Evolutionary conservation across 2,329 filamentous ascomycete species (phyloP), one percentile per base, ranked within the genome.

Genomic region (Scortechinia acanthostroma): DNA sequence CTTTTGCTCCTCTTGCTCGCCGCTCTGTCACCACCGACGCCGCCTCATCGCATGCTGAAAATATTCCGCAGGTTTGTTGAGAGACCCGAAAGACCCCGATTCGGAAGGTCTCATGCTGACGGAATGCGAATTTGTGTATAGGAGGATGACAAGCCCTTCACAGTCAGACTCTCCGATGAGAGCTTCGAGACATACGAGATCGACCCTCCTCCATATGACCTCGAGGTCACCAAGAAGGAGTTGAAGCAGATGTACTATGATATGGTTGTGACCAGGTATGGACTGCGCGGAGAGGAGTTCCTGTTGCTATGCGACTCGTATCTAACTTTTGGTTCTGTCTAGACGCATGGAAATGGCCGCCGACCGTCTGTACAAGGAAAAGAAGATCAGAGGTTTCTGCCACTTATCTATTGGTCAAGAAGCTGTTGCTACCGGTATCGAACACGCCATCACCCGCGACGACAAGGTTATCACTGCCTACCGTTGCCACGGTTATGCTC

Each of bases 311-410:
- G n/a, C 21, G 30, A 22, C 10, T 28, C 35, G 35, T 37, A 47
- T 48, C 46, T 40, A 42, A 43, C 43, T 22, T 42, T 35, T n/a
- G n/a, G n/a, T n/a, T n/a, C 19, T 49, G 35, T 51, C 46, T 58
- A 95, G 91, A 73, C 93, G 95, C 68, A 95, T 98, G 93, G 93
- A 98, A 73, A 95, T 98, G 91, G 91, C 91, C 55, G 90, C 93
- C 73, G 93, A 98, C 66, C 83, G 91, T 65, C 77, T 98, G 61
- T 98, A 98, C 88, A 98, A 98, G 78, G 93, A 97, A 77, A 98
- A 98, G 86, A 97, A 98, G 80, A 97, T 98, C 59, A 88, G 93
- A 59, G 93, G 93, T 73, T 98, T 98, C 86, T 98, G 93, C 75
- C 93, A 98, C 74, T 73, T 98, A 69, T 97, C 93, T 48, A 95